A percentile compares a stretch with the other conserved stretches of the same genome.
These are phyloP conservation scores for Yamadazyma songkhlaensis DNA, from an alignment of 1,139 yeast species.

Conservation along the genomic window DNA sequence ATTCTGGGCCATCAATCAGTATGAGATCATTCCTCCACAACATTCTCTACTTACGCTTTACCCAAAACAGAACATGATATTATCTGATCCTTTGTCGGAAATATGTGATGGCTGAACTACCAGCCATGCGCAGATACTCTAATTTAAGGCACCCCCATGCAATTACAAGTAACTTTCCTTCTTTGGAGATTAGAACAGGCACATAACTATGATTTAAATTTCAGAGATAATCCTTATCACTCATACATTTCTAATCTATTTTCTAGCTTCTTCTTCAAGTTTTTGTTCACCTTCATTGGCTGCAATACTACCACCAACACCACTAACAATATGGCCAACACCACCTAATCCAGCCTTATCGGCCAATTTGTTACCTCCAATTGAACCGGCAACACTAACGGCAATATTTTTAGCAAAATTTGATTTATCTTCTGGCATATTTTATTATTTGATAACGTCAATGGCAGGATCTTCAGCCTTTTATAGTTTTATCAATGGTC, in stretches of 20 bases:
- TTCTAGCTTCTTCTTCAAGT: slow-evolving; percentile 19
- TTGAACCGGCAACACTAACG: slow-evolving; percentile 29
- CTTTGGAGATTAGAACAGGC: too few species aligned
- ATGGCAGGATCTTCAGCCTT: background rate
- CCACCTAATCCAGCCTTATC: slow-evolving; percentile 31
- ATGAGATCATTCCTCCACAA: too few species aligned
- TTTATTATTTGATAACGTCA: background rate
- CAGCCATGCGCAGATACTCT: too few species aligned
- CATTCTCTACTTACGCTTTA: too few species aligned
- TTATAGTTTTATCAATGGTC: background rate
- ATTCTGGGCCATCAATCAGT: too few species aligned
- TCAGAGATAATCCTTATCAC: background rate
- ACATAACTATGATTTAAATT: background rate
- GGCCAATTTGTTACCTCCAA: slow-evolving; percentile 35
- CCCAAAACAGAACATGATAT: too few species aligned
- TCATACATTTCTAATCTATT: slow-evolving; percentile 2
- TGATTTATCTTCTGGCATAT: slow-evolving; percentile 18
- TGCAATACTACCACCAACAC: slow-evolving; percentile 33
- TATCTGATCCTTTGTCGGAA: too few species aligned
- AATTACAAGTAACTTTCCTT: too few species aligned
- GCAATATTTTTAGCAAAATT: slow-evolving; percentile 27
- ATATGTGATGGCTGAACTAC: too few species aligned
- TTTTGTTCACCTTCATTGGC: slow-evolving; percentile 31
- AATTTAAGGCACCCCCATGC: too few species aligned
- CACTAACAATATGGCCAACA: slow-evolving; percentile 34